Percentiles rank a stretch among this genome's conserved stretches.
Evolutionary conservation across 2,329 filamentous ascomycete species (phyloP).

Genomic region (Epichloe festucae): DNA sequence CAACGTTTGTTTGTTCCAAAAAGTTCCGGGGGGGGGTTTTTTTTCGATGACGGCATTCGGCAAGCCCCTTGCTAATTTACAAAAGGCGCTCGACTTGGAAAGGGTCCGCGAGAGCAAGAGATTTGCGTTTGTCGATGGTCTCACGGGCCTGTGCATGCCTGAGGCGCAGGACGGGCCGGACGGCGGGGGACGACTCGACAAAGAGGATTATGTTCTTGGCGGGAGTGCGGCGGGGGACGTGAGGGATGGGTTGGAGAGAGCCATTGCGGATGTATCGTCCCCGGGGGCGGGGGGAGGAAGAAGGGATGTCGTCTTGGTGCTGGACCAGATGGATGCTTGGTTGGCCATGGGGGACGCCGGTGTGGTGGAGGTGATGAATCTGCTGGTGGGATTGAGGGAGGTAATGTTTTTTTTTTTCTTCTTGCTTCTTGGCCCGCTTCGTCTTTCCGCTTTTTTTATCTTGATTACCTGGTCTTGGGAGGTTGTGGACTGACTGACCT

Average conservation of each 20-base stretch:
- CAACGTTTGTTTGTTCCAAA: neutral
- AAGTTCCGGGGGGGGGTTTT: neutral
- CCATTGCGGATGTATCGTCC: conserved; percentile 21
- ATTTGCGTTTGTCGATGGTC: conserved; percentile 65
- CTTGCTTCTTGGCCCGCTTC: neutral
- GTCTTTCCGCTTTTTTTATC: no score
- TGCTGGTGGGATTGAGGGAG: conserved; percentile 48
- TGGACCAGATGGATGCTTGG: conserved; percentile 54
- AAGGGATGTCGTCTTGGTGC: conserved; percentile 38
- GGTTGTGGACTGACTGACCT: no score
- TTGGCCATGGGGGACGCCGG: conserved; percentile 41
- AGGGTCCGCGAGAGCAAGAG: conserved; percentile 40
- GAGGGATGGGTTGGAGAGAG: conserved; percentile 24
- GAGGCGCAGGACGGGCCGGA: conserved; percentile 13
- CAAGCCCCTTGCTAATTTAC: neutral
- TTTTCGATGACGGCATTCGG: neutral
- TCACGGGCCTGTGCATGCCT: conserved; percentile 42
- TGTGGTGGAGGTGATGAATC: conserved; percentile 36
- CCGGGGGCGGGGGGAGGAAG: conserved; percentile 3
- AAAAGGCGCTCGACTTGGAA: conserved; percentile 58
- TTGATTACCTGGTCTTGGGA: no score
- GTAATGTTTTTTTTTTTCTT: conserved; percentile 31
- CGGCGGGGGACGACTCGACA: neutral
- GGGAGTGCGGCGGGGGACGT: conserved; percentile 23
- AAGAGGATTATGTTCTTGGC: conserved; percentile 15